Evolutionary conservation across 2,329 filamentous ascomycete species (phyloP).

Genomic region (Coniochaeta sp.): DNA sequence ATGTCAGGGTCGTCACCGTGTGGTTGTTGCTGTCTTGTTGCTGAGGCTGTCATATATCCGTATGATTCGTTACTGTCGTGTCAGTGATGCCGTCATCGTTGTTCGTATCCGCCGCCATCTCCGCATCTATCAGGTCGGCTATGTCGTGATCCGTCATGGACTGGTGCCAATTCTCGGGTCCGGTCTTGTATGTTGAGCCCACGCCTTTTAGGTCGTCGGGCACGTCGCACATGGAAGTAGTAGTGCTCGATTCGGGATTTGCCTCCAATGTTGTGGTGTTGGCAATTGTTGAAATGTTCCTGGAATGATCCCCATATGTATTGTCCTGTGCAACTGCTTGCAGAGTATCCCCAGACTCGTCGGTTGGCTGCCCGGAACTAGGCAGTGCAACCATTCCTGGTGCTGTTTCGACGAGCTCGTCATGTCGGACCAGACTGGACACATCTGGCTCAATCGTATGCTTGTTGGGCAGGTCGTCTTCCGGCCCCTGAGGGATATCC

Average conservation of each 20-base stretch:
- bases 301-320: neutral
- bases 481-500: no score
- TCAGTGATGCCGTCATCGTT: neutral
- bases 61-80: neutral
- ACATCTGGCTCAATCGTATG: no score
- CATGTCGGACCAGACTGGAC: no score
- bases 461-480: no score
- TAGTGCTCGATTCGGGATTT: neutral
- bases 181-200: neutral
- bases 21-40: no score
- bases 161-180: neutral
- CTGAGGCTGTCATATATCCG: neutral
- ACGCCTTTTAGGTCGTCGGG: conserved; percentile 2
- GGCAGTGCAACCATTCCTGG: neutral
- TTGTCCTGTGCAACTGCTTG: neutral
- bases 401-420: no score
- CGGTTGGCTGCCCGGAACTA: neutral
- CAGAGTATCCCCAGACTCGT: neutral
- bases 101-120: neutral
- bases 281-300: neutral
- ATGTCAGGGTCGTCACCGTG: no score
- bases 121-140: neutral
- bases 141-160: neutral
- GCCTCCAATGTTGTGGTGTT: neutral
- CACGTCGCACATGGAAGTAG: neutral